Percentiles rank a stretch among this genome's conserved stretches.
Conservation (phyloP, 2,329 filamentous ascomycete genomes). For the Diaporthe amygdali region DNA sequence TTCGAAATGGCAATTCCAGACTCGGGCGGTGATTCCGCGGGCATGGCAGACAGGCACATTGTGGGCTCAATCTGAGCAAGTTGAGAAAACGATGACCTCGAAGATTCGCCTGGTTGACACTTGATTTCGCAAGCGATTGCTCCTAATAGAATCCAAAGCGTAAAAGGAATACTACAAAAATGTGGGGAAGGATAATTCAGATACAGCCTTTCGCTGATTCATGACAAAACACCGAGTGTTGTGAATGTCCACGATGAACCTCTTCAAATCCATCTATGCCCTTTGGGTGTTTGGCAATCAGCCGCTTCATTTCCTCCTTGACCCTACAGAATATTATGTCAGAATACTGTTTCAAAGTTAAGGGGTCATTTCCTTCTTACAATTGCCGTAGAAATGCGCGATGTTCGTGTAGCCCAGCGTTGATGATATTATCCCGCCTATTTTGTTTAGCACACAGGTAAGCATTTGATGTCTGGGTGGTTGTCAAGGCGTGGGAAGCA, state of each 20-base stretch:
- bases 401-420: background rate
- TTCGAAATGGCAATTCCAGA: too few relatives aligned
- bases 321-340: background rate
- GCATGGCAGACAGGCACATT: background rate
- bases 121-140: too few relatives aligned
- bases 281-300: background rate
- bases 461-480: background rate
- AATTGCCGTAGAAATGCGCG: background rate
- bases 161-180: too few relatives aligned
- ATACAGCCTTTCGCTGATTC: too few relatives aligned
- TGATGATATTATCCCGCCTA: background rate
- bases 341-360: background rate
- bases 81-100: too few relatives aligned
- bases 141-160: too few relatives aligned
- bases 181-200: too few relatives aligned
- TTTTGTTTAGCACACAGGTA: background rate
- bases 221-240: background rate
- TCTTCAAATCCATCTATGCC: background rate
- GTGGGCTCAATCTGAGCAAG: too few relatives aligned
- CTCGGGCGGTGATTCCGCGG: background rate
- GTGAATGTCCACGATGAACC: too few relatives aligned
- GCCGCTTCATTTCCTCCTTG: background rate
- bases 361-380: background rate
- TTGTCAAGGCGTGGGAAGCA: background rate
- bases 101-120: too few relatives aligned